Evolutionary conservation across 805 yeast genomes (phyloP), one percentile per base, ranked within the genome.

Genomic region (Spathaspora girioi): DNA sequence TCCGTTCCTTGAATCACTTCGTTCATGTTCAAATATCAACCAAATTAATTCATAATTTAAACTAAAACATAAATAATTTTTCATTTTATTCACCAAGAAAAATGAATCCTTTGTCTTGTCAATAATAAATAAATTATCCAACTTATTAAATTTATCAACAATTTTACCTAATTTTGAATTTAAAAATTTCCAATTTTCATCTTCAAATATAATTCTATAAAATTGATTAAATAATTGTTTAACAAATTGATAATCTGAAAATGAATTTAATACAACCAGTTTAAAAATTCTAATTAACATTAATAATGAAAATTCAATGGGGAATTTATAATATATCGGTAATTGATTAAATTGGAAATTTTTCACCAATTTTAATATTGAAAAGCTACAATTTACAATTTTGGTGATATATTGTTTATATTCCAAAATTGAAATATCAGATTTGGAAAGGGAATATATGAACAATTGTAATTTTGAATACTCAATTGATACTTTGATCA

Each of bases 301-400:
- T 44, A 71, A 61, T 1, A 65, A 51, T 4, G 65, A 64, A 52
- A 70, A 62, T 46, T 72, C 76, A 20, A 73, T 54, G 15, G 73
- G 66, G 52, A 72, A 73, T 45, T 67, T 70, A 53, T 64, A 71
- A 58, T 74, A 76, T 38, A 74, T 62, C 2, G 79, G 78, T n/a
- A 72, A 55, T 46, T 56, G 72, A 52, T 64, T 63, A n/a, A 51
- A 51, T 27, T 23, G 32, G 47, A 47, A 35, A 11, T 29, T 14
- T 41, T 56, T 51, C 27, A 65, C 56, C 20, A 70, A 46, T 12
- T 57, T 55, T 17, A 71, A 58, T 19, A 73, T 59, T 7, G 52
- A 27, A 46, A 60, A 63, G 54, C 74, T 69, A 38, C 70, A 64
- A 18, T 50, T 43, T 2, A 68, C 47, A 3, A 70, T 55, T 46